Percentiles rank a stretch among this genome's conserved stretches.
phyloP scores from a whole-genome alignment of 2,329 filamentous ascomycete genomes.

The Ophiostoma perfectum region DNA sequence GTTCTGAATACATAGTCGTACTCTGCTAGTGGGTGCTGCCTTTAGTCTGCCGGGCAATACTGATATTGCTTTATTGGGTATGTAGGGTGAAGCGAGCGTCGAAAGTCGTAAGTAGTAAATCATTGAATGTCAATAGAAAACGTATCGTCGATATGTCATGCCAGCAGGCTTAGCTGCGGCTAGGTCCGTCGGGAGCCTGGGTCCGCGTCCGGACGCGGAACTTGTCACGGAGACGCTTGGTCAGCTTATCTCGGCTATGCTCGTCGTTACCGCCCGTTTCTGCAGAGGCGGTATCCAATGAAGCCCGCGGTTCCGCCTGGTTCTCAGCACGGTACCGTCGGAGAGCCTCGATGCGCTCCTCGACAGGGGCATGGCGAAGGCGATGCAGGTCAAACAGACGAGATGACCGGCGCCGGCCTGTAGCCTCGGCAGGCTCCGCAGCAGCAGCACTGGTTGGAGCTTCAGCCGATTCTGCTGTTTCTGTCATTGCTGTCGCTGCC shows the following conservation, averaged over 20 bases:
- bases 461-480: background rate
- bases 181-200: conserved; percentile 29
- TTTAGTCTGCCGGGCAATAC: too few species aligned
- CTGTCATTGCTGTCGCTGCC: background rate
- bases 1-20: too few species aligned
- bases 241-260: conserved; percentile 39
- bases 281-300: conserved; percentile 19
- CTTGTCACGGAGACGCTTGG: conserved; percentile 48
- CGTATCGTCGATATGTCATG: background rate
- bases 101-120: background rate
- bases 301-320: conserved; percentile 30
- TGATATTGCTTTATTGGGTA: background rate
- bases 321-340: conserved; percentile 43
- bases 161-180: background rate
- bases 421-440: conserved; percentile 2
- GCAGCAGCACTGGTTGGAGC: background rate
- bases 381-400: conserved; percentile 53
- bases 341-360: conserved; percentile 58
- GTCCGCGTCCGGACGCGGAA: conserved; percentile 49
- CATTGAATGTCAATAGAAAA: background rate
- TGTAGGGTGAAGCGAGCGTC: background rate
- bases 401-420: conserved; percentile 39
- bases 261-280: conserved; percentile 33
- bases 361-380: conserved; percentile 53
- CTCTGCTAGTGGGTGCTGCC: too few species aligned